phyloP scores from a whole-genome alignment of 768 basidiomycete genomes.

The Pleurotus platypus region DNA sequence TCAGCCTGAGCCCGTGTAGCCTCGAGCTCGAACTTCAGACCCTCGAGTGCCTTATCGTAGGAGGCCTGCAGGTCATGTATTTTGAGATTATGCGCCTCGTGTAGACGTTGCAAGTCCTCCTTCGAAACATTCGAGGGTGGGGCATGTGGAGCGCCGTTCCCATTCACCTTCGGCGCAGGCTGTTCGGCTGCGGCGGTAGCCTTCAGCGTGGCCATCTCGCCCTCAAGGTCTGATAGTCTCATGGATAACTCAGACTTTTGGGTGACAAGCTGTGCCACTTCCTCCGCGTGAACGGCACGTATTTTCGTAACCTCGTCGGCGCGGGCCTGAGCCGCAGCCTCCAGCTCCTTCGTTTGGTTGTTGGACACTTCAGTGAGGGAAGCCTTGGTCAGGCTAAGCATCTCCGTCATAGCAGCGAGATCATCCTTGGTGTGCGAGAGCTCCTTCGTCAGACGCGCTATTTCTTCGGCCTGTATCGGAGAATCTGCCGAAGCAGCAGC shows the following conservation, averaged over 20 bases:
- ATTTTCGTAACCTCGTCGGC: constrained; percentile 70
- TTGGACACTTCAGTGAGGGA: constrained; percentile 68
- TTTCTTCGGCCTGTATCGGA: constrained; percentile 50
- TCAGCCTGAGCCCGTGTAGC: constrained; percentile 41
- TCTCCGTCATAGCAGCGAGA: constrained; percentile 58
- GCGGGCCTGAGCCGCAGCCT: constrained; percentile 66
- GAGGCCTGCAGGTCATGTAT: constrained; percentile 69
- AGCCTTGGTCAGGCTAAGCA: constrained; percentile 64
- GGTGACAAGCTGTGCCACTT: constrained; percentile 48
- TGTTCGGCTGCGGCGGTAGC: constrained; percentile 49
- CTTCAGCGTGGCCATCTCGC: constrained; percentile 65
- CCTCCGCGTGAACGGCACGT: constrained; percentile 55
- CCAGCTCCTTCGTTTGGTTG: constrained; percentile 69
- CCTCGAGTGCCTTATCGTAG: constrained; percentile 56
- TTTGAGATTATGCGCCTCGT: constrained; percentile 84
- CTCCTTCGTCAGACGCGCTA: constrained; percentile 54
- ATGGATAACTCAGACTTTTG: constrained; percentile 63
- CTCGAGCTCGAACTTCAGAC: constrained; percentile 55
- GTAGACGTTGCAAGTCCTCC: constrained; percentile 73
- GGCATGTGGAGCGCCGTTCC: constrained; percentile 33
- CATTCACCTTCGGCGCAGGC: constrained; percentile 56
- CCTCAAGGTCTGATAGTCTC: constrained; percentile 71
- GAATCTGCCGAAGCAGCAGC: constrained; percentile 35
- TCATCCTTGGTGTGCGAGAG: constrained; percentile 67
- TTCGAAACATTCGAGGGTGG: constrained; percentile 56